Evolutionary conservation across 495 filamentous ascomycete species (phyloP).

Genomic region (Podospora fimiseda): DNA sequence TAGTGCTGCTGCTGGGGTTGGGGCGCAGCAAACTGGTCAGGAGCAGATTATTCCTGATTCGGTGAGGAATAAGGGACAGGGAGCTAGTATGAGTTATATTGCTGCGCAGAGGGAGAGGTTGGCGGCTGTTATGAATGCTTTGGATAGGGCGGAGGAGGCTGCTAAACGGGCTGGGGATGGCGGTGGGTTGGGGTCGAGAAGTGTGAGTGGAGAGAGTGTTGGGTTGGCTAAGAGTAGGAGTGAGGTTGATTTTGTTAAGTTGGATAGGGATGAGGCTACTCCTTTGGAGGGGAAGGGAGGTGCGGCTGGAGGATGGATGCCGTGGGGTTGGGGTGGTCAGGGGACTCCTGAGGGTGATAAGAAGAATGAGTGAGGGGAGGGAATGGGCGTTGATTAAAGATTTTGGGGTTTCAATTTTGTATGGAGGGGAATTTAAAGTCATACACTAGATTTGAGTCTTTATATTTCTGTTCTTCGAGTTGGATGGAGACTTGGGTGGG

Average conservation of each 20-base stretch:
- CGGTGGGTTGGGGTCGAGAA: no score
- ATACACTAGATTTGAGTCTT: background rate
- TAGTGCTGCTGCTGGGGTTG: constrained; percentile 10
- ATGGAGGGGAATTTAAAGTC: no score
- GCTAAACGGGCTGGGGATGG: constrained; percentile 12
- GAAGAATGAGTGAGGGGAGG: constrained; percentile 4
- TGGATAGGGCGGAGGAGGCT: constrained; percentile 60
- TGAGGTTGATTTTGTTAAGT: constrained; percentile 75
- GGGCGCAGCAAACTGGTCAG: constrained; percentile 36
- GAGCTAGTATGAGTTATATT: constrained; percentile 65
- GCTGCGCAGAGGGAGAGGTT: constrained; percentile 67
- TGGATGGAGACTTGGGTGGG: no score
- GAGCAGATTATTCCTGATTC: constrained; percentile 50
- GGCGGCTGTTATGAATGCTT: constrained; percentile 60
- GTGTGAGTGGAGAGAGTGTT: no score
- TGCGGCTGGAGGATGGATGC: constrained; percentile 45
- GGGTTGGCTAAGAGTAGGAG: constrained; percentile 64
- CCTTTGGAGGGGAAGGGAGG: constrained; percentile 39
- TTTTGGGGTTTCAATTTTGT: constrained; percentile 13
- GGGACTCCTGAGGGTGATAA: background rate
- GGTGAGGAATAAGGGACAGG: constrained; percentile 49
- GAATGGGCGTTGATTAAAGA: constrained; percentile 21
- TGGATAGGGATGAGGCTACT: constrained; percentile 64
- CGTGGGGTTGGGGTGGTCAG: constrained; percentile 49
- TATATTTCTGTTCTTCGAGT: background rate